A percentile compares a stretch with the other conserved stretches of the same genome.
phyloP scores from a whole-genome alignment of 768 basidiomycete genomes.

The Mrakia hoshinonis region DNA sequence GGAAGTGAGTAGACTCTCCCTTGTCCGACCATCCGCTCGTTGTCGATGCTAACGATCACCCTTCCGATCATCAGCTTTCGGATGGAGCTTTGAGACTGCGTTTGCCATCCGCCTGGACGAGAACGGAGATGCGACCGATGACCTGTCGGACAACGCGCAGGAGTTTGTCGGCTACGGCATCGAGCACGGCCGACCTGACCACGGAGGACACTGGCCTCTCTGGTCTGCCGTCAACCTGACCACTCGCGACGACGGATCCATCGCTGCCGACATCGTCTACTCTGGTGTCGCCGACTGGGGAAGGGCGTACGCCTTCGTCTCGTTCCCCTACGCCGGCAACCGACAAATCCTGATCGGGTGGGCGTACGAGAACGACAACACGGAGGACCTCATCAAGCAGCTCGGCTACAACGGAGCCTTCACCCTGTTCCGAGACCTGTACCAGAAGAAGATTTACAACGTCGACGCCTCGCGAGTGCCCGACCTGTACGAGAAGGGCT shows the following conservation, averaged over 20 bases:
- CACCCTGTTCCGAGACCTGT: constrained; percentile 34
- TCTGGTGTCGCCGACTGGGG: constrained; percentile 33
- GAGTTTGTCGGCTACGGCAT: constrained; percentile 32
- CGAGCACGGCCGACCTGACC: constrained; percentile 29
- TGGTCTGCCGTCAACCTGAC: constrained; percentile 27
- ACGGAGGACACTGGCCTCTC: constrained; percentile 30
- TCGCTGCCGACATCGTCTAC: constrained; percentile 4
- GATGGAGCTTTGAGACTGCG: constrained; percentile 32
- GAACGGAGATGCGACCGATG: constrained; percentile 29
- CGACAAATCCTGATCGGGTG: constrained; percentile 30
- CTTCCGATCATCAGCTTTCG: constrained; percentile 18
- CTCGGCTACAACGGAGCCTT: constrained; percentile 32
- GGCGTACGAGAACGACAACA: constrained; percentile 31
- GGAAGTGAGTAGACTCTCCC: constrained; percentile 27
- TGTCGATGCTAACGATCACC: no score
- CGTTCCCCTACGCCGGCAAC: constrained; percentile 29
- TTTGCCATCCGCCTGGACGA: constrained; percentile 31
- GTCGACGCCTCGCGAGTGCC: constrained; percentile 20
- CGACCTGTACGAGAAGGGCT: constrained; percentile 23
- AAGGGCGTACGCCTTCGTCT: constrained; percentile 31
- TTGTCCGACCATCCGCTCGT: not conserved
- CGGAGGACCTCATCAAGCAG: constrained; percentile 27
- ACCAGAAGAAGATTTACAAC: constrained; percentile 14
- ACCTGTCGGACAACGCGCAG: constrained; percentile 28
- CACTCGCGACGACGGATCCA: not conserved